phyloP scores from a whole-genome alignment of 257 asterid genomes.

The Scutellaria baicalensis region DNA sequence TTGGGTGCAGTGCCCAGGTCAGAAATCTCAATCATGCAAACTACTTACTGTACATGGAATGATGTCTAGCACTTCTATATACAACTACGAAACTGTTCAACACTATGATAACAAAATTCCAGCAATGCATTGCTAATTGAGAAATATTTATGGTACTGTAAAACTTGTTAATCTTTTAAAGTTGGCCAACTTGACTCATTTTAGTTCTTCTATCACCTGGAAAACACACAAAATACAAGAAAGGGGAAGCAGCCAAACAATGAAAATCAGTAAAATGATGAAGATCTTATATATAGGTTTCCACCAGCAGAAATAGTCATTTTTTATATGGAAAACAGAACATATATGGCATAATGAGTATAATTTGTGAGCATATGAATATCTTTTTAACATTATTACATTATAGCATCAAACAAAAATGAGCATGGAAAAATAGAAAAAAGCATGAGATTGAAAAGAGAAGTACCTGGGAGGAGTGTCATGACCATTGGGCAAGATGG shows the following conservation, averaged over 20 bases:
- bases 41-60: not conserved
- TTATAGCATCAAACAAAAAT: not conserved
- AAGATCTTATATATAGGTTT: not conserved
- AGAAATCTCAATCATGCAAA: not conserved
- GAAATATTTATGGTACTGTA: too few relatives aligned
- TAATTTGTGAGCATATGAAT: too few relatives aligned
- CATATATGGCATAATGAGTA: not conserved
- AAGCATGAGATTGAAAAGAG: not conserved
- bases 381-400: not conserved
- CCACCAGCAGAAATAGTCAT: not conserved
- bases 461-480: constrained; percentile 43
- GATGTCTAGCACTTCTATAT: not conserved
- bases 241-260: not conserved
- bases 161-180: not conserved
- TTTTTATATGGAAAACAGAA: not conserved
- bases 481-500: constrained; percentile 40
- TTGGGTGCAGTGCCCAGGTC: not conserved
- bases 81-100: too few relatives aligned
- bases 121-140: too few relatives aligned
- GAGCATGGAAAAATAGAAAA: not conserved
- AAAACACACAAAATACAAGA: not conserved
- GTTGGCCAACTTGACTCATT: not conserved
- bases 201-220: not conserved
- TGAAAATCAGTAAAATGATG: not conserved
- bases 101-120: too few relatives aligned